Percentiles rank a stretch among this genome's conserved stretches.
phyloP scores from a whole-genome alignment of 2,329 filamentous ascomycete species.

The Eurotiales sp. region DNA sequence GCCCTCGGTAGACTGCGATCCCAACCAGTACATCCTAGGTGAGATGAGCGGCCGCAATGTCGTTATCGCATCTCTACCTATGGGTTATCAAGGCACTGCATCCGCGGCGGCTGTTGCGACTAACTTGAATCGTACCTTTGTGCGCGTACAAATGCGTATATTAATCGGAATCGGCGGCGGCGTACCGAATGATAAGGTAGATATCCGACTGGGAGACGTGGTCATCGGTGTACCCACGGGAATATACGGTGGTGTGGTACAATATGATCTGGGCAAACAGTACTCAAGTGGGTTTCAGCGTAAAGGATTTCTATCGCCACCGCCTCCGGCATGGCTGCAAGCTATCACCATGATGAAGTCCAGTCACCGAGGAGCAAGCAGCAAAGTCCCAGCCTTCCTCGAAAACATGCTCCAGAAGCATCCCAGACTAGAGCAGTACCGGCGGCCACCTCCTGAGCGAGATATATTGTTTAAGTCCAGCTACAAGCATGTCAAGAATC shows the following conservation, averaged over 20 bases:
- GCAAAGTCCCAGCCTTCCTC: conserved; percentile 1
- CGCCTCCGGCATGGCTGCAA: neutral
- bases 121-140: conserved; percentile 19
- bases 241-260: conserved; percentile 16
- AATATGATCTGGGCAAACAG: conserved; percentile 22
- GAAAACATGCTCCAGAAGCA: neutral
- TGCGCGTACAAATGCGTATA: conserved; percentile 15
- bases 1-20: neutral
- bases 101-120: conserved; percentile 18
- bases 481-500: neutral
- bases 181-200: conserved; percentile 12
- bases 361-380: neutral
- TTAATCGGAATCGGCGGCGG: conserved; percentile 18
- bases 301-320: neutral
- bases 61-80: conserved; percentile 14
- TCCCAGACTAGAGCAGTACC: neutral
- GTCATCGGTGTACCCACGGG: conserved; percentile 15
- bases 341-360: neutral
- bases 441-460: neutral
- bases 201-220: conserved; percentile 15
- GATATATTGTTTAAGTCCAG: neutral
- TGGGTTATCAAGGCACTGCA: conserved; percentile 14
- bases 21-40: conserved; percentile 5
- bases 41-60: neutral
- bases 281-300: neutral